A percentile compares a stretch with the other conserved stretches of the same genome.
These are phyloP conservation scores for Fragilariopsis cylindrus DNA, from an alignment of 108 stramenopile genomes.

Conservation along the genomic window DNA sequence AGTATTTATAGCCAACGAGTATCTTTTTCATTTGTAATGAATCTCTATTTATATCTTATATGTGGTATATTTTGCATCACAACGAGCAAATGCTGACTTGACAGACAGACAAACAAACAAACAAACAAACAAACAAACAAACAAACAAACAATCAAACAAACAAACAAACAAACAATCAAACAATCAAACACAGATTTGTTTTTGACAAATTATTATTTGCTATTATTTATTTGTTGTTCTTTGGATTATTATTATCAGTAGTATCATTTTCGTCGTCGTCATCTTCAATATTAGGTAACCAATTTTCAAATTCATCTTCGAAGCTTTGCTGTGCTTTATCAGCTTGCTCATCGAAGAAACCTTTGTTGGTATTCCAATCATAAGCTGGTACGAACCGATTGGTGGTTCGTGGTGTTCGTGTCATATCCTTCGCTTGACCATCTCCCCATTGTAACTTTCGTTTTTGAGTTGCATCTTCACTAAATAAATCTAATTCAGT, in stretches of 20 bases:
- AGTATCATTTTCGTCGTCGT: constrained; percentile 22
- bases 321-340: constrained; percentile 56
- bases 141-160: too few species aligned
- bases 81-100: too few species aligned
- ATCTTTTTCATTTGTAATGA: too few species aligned
- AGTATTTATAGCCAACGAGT: too few species aligned
- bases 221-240: too few species aligned
- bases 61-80: too few species aligned
- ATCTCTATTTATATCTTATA: too few species aligned
- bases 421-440: constrained; percentile 26
- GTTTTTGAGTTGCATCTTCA: constrained; percentile 43
- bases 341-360: constrained; percentile 60
- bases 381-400: constrained; percentile 65
- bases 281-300: constrained; percentile 64
- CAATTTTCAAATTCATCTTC: constrained; percentile 65
- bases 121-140: too few species aligned
- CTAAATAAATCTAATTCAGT: constrained; percentile 64
- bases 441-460: constrained; percentile 47
- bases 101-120: too few species aligned
- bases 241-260: not conserved
- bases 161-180: too few species aligned
- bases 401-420: constrained; percentile 55
- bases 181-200: too few species aligned
- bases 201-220: too few species aligned
- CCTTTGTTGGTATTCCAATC: constrained; percentile 62